Evolutionary conservation across 768 basidiomycete genomes (phyloP).

Genomic region (Tylopilus rubrobrunneus): DNA sequence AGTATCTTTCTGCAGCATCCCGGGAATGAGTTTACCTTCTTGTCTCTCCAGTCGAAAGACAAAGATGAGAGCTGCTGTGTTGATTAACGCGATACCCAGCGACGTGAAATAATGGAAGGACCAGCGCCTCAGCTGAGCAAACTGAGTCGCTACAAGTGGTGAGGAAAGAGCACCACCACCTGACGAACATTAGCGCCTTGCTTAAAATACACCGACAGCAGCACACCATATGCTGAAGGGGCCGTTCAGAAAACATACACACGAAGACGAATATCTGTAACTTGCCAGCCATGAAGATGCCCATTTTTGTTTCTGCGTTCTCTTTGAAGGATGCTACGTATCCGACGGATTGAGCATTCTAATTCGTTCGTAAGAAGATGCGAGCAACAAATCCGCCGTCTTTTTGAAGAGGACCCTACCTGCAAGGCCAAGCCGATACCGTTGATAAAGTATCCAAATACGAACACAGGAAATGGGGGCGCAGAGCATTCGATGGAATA

Average conservation of each 20-base stretch:
- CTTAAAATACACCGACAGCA: background rate
- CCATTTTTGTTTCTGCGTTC: slow-evolving; percentile 45
- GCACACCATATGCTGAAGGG: slow-evolving; percentile 12
- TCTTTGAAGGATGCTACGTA: slow-evolving; percentile 49
- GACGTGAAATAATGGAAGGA: slow-evolving; percentile 47
- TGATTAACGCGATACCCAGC: slow-evolving; percentile 59
- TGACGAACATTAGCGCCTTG: slow-evolving; percentile 9
- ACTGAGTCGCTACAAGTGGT: slow-evolving; percentile 54
- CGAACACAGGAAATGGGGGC: slow-evolving; percentile 63
- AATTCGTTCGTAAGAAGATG: background rate
- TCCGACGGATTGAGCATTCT: slow-evolving; percentile 63
- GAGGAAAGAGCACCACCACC: slow-evolving; percentile 47
- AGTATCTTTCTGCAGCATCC: background rate
- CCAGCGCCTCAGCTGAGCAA: slow-evolving; percentile 37
- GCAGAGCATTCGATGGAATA: slow-evolving; percentile 41
- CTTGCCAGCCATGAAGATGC: slow-evolving; percentile 52
- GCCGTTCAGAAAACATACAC: background rate
- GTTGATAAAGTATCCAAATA: slow-evolving; percentile 32
- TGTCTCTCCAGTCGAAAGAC: slow-evolving; percentile 47
- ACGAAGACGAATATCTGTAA: background rate
- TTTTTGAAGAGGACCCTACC: slow-evolving; percentile 21
- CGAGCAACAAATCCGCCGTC: background rate
- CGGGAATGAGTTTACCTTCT: background rate
- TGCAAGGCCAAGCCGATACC: slow-evolving; percentile 51
- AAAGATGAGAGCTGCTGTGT: slow-evolving; percentile 46